These are phyloP conservation scores for Dimargaris xerosporica DNA, from an alignment of 192 early-diverging fungal genomes.

Conservation along the genomic window DNA sequence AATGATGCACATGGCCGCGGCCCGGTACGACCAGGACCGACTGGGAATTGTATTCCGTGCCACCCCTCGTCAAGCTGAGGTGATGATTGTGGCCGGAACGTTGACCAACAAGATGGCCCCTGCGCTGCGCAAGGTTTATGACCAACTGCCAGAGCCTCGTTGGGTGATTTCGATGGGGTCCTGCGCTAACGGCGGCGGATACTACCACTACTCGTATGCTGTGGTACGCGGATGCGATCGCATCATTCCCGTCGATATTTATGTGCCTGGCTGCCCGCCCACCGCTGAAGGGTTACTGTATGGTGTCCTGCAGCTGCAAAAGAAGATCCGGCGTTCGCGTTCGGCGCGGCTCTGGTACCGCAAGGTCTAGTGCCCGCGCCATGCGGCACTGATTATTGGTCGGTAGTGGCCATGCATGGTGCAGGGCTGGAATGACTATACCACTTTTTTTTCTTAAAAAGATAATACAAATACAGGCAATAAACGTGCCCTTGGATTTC, in stretches of 20 bases:
- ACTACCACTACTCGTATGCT: conserved; percentile 96
- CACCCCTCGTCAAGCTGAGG: conserved; percentile 91
- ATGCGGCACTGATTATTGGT: not conserved
- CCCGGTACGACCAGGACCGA: conserved; percentile 95
- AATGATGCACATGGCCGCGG: conserved; percentile 97
- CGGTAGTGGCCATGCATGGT: too few relatives aligned
- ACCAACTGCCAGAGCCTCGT: conserved; percentile 87
- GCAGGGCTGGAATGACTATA: too few relatives aligned
- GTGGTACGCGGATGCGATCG: conserved; percentile 95
- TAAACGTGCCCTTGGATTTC: too few relatives aligned
- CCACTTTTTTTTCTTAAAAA: too few relatives aligned
- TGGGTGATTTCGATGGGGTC: conserved; percentile 99
- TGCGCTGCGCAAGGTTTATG: conserved; percentile 57
- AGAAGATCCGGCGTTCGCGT: conserved; percentile 84
- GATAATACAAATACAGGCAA: too few relatives aligned
- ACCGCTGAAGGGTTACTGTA: conserved; percentile 94
- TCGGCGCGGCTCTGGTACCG: conserved; percentile 65
- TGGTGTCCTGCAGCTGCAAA: conserved; percentile 93
- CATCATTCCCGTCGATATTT: conserved; percentile 87
- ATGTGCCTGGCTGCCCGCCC: conserved; percentile 95
- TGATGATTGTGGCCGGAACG: conserved; percentile 98
- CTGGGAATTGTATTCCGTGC: conserved; percentile 95
- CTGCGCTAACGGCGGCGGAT: conserved; percentile 93
- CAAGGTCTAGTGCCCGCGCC: conserved; percentile 33
- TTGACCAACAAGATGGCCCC: conserved; percentile 99